Evolutionary conservation across 495 filamentous ascomycete genomes (phyloP), one percentile per base, ranked within the genome.

Genomic region (Amniculicola lignicola): DNA sequence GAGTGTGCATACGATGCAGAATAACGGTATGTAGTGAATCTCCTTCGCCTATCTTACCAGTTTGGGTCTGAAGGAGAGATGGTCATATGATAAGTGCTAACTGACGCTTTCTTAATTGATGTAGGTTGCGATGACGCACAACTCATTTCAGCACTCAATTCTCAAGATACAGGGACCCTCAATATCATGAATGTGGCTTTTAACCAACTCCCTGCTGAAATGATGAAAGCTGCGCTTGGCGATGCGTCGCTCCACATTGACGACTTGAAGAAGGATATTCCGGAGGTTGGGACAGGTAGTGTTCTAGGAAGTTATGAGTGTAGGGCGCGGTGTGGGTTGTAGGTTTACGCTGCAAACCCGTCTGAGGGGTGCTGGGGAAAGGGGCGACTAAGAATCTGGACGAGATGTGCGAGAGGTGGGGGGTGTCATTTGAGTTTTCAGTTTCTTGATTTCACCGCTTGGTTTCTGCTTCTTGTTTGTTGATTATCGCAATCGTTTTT

Each of bases 1-100:
- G 3, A 74, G 68, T 48, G 68, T 79, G 28, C 76, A 79, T 57
- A 71, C 74, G 28, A 77, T 78, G 72, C 68, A 74, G 57, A 79
- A 80, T 56, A 73, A 70, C 18, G 72, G 77, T 65, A 51, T 19
- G 45, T 47, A 2, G 11, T 23, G 38, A 4, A 18, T 14, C 19
- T 52, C 24, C 16, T 35, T 7, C 28, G 25, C 22, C 35, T 19
- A 23, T 45, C 41, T 22, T 35, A 12, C 4, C 28, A 15, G 7
- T 9, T 10, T 22, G 24, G 22, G 14, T 57, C 16, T 27, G 33
- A 18, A 3, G 15, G 4, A 11, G 15, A 50, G 22, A 15, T 22
- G 12, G 9, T 44, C 15, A 12, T 16, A 16, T 53, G 12, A 16
- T 46, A 23, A 27, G 2, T 40, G n/a, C n/a, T n/a, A n/a, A n/a